Evolutionary conservation across 2,329 filamentous ascomycete genomes (phyloP).

Genomic region (Aureobasidium sp.): DNA sequence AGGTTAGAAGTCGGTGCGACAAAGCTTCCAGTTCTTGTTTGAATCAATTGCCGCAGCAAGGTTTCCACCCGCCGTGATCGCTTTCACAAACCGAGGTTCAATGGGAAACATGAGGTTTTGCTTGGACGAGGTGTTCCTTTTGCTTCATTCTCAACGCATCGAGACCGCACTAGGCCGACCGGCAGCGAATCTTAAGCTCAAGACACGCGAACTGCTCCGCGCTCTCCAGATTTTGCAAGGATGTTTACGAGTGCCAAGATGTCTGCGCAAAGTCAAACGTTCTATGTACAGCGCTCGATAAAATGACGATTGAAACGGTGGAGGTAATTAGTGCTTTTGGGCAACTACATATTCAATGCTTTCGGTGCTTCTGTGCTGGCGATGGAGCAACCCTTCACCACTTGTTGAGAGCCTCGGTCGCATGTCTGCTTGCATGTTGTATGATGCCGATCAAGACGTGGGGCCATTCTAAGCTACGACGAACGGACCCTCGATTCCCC

Average conservation of each 20-base stretch:
- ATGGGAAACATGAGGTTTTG: neutral
- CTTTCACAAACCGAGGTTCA: neutral
- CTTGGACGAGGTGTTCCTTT: neutral
- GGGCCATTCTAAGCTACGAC: neutral
- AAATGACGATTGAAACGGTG: neutral
- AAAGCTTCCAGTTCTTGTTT: neutral
- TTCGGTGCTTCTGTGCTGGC: neutral
- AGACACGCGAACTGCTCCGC: conserved; percentile 8
- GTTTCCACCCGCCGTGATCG: neutral
- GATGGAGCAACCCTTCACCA: neutral
- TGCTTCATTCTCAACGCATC: neutral
- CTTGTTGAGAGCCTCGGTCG: neutral
- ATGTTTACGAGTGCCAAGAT: neutral
- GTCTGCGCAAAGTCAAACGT: neutral
- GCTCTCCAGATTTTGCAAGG: neutral
- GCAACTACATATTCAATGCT: neutral
- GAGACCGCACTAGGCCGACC: conserved; percentile 1
- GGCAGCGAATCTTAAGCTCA: conserved; percentile 6
- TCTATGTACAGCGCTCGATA: neutral
- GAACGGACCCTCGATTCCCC: neutral
- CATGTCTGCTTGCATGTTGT: neutral
- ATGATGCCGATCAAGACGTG: neutral
- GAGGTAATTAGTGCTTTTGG: neutral
- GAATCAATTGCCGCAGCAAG: conserved; percentile 5
- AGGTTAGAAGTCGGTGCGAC: neutral